These are phyloP conservation scores for Nicotiana tomentosiformis DNA, from an alignment of 257 asterid genomes.

Conservation along the genomic window DNA sequence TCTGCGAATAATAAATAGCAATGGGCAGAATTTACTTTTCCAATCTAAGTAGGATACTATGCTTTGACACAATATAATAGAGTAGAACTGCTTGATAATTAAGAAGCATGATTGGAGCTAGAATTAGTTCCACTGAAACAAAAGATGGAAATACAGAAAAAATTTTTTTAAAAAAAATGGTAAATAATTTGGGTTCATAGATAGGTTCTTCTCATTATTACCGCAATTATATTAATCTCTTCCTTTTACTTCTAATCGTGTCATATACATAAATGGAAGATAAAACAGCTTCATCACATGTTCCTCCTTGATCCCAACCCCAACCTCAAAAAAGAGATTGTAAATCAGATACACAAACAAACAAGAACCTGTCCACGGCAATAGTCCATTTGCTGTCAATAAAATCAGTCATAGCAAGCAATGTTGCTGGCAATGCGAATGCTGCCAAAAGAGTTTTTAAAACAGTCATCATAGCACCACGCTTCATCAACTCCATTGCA, in stretches of 20 bases:
- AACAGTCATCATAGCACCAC: slow-evolving; percentile 95
- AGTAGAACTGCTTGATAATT: slow-evolving; percentile 8
- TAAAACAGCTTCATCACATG: not conserved
- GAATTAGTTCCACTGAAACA: not conserved
- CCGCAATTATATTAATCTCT: not conserved
- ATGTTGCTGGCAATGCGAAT: slow-evolving; percentile 89
- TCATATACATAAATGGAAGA: not conserved
- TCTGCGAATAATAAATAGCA: slow-evolving; percentile 36
- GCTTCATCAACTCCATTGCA: slow-evolving; percentile 79
- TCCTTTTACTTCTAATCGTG: not conserved
- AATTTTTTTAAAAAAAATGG: not conserved
- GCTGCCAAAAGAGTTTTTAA: slow-evolving; percentile 70
- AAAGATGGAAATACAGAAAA: not conserved
- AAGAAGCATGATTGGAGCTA: not conserved
- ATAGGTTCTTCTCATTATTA: not conserved
- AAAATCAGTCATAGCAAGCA: slow-evolving; percentile 64
- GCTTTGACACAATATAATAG: not conserved
- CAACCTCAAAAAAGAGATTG: not conserved
- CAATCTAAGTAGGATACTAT: not conserved
- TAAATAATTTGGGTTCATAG: not conserved
- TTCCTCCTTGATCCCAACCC: slow-evolving; percentile 3
- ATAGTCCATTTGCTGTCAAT: slow-evolving; percentile 95
- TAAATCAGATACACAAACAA: not conserved
- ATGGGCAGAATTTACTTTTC: not conserved
- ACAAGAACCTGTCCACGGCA: slow-evolving; percentile 74